Evolutionary conservation across 306 rosid genomes (phyloP).

Genomic region (apple (Malus domestica)): DNA sequence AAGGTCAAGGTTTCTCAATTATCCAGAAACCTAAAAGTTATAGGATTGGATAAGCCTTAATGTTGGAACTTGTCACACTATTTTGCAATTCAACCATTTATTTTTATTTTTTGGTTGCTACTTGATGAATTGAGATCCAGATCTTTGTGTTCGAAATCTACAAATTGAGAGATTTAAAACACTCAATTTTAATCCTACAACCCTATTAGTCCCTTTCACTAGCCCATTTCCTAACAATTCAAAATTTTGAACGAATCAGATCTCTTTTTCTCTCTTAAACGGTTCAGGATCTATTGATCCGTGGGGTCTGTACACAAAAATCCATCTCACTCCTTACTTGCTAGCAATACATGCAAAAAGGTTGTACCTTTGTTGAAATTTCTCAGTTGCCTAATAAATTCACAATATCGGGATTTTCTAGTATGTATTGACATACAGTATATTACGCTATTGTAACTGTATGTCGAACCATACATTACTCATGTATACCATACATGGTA

Average conservation of each 20-base stretch:
- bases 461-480: background rate
- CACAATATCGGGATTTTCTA: background rate
- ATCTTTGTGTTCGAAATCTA: too few species aligned
- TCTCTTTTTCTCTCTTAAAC: too few species aligned
- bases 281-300: too few species aligned
- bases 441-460: too few species aligned
- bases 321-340: background rate
- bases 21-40: background rate
- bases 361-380: background rate
- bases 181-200: too few species aligned
- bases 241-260: too few species aligned
- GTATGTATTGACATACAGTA: background rate
- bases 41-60: background rate
- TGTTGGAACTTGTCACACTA: background rate
- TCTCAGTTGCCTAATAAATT: background rate
- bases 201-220: rapidly evolving
- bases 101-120: background rate
- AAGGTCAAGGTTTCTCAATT: background rate
- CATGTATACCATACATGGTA: background rate
- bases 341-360: background rate
- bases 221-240: too few species aligned
- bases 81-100: background rate
- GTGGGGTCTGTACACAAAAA: too few species aligned
- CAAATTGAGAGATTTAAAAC: too few species aligned
- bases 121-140: too few species aligned